A percentile compares a stretch with the other conserved stretches of the same genome.
Evolutionary conservation across 2,329 filamentous ascomycete species (phyloP).

Genomic region (Stagonosporopsis cucurbitacearum): DNA sequence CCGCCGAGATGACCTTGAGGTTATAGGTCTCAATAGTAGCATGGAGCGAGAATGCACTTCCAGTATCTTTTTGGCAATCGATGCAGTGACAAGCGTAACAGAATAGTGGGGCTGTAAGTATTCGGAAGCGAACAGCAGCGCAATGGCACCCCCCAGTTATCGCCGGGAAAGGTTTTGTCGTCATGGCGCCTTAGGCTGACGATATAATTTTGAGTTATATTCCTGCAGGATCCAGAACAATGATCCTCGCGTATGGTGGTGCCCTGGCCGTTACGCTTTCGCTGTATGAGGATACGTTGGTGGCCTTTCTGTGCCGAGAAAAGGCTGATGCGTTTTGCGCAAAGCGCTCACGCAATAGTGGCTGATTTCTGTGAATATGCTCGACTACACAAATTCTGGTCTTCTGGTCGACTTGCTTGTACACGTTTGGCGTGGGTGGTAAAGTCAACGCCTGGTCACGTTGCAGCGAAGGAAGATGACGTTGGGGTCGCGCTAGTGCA

Average conservation of each 20-base stretch:
- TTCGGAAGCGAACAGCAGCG: slow-evolving; percentile 30
- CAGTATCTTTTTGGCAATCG: slow-evolving; percentile 36
- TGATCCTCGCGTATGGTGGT: not conserved
- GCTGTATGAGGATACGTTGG: not conserved
- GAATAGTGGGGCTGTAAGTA: slow-evolving; percentile 39
- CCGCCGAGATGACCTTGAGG: slow-evolving; percentile 26
- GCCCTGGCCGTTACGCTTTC: not conserved
- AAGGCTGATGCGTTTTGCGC: not conserved
- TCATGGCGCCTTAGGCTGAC: slow-evolving; percentile 8
- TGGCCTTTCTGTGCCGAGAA: not conserved
- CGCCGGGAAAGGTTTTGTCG: slow-evolving; percentile 33
- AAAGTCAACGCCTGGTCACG: slow-evolving; percentile 1
- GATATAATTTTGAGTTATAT: not conserved
- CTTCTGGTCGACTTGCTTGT: not conserved
- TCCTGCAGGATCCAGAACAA: not conserved
- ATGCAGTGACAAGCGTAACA: slow-evolving; percentile 42
- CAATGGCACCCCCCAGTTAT: slow-evolving; percentile 41
- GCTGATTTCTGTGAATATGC: not conserved
- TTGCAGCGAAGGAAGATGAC: slow-evolving; percentile 2
- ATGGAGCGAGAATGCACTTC: slow-evolving; percentile 32
- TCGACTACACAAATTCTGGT: not conserved
- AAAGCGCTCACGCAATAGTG: not conserved
- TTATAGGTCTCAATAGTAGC: slow-evolving; percentile 35
- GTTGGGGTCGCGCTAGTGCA: not conserved
- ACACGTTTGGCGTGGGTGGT: not conserved